A percentile compares a stretch with the other conserved stretches of the same genome.
Evolutionary conservation across 2,329 filamentous ascomycete genomes (phyloP).

Genomic region (Corinectria fuckeliana): DNA sequence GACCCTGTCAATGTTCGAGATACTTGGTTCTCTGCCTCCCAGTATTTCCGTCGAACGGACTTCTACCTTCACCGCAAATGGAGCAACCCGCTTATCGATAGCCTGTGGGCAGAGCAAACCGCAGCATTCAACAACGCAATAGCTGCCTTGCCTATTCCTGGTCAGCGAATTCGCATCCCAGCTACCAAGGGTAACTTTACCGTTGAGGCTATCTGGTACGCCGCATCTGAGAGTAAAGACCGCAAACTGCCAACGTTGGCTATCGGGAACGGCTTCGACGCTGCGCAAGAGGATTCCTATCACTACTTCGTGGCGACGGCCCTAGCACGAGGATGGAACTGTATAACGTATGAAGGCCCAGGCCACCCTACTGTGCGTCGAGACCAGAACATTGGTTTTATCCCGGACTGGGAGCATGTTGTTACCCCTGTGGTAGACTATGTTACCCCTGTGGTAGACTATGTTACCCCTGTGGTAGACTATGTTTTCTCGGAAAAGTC

Average conservation of each 20-base stretch:
- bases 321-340: slow-evolving; percentile 50
- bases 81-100: slow-evolving; percentile 48
- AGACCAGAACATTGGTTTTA: slow-evolving; percentile 50
- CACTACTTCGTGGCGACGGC: slow-evolving; percentile 45
- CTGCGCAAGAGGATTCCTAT: slow-evolving; percentile 51
- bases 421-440: slow-evolving; percentile 50
- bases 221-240: slow-evolving; percentile 20
- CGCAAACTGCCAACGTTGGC: slow-evolving; percentile 47
- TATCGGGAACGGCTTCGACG: slow-evolving; percentile 52
- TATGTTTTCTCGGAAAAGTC: slow-evolving; percentile 35
- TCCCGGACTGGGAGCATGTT: slow-evolving; percentile 51
- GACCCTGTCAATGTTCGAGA: slow-evolving; percentile 37
- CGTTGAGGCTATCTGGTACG: slow-evolving; percentile 46
- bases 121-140: slow-evolving; percentile 48
- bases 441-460: slow-evolving; percentile 49
- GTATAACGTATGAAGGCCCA: slow-evolving; percentile 54
- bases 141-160: slow-evolving; percentile 43
- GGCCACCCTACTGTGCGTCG: slow-evolving; percentile 51
- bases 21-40: slow-evolving; percentile 45
- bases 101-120: slow-evolving; percentile 45
- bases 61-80: slow-evolving; percentile 51
- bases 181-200: slow-evolving; percentile 38
- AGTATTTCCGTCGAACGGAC: slow-evolving; percentile 51
- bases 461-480: slow-evolving; percentile 49
- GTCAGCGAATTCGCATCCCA: slow-evolving; percentile 43